Percentiles rank a stretch among this genome's conserved stretches.
phyloP scores from a whole-genome alignment of 2,329 filamentous ascomycete species.

The Botrytis squamosa region DNA sequence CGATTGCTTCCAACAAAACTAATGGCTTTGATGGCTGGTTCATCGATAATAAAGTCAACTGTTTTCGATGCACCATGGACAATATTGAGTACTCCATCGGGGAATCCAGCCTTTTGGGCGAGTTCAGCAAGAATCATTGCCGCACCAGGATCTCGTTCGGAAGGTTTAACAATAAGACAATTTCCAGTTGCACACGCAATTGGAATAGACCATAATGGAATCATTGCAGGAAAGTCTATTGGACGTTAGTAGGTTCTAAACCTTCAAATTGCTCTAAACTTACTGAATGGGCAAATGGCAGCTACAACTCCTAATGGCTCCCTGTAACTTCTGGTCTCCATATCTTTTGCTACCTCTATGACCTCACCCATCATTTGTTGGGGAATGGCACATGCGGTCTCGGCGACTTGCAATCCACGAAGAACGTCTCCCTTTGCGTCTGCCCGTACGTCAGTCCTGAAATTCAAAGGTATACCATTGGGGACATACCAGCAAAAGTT shows the following conservation, averaged over 20 bases:
- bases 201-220: slow-evolving; percentile 86
- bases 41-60: slow-evolving; percentile 83
- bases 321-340: slow-evolving; percentile 81
- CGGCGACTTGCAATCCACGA: slow-evolving; percentile 78
- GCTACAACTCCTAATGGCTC: slow-evolving; percentile 80
- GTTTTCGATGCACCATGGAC: slow-evolving; percentile 78
- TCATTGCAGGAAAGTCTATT: slow-evolving; percentile 85
- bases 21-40: slow-evolving; percentile 81
- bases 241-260: not conserved
- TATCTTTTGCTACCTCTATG: slow-evolving; percentile 82
- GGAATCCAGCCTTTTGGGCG: slow-evolving; percentile 76
- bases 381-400: slow-evolving; percentile 77
- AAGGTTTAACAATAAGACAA: slow-evolving; percentile 81
- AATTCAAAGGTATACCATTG: not conserved
- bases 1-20: slow-evolving; percentile 86
- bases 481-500: slow-evolving; percentile 61
- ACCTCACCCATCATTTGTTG: slow-evolving; percentile 82
- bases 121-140: slow-evolving; percentile 84
- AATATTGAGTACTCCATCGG: slow-evolving; percentile 77
- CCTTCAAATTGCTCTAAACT: slow-evolving; percentile 37
- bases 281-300: slow-evolving; percentile 85
- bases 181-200: slow-evolving; percentile 83
- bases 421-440: slow-evolving; percentile 81
- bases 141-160: slow-evolving; percentile 79
- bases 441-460: slow-evolving; percentile 20